Evolutionary conservation across 169 alveolate genomes (phyloP), one percentile per base, ranked within the genome.

Genomic region (Plasmodium gaboni): DNA sequence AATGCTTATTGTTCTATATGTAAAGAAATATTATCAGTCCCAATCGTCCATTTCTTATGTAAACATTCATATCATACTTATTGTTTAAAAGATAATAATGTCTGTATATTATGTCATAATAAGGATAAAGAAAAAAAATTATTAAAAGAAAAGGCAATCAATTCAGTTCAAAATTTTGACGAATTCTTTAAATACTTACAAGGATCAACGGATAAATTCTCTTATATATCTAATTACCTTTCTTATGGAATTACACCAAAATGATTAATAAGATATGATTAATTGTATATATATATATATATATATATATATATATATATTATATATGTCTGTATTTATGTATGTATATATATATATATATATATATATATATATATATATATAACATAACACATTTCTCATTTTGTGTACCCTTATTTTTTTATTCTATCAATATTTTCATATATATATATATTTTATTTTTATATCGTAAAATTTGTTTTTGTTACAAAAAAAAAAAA

Each of bases 101-200:
- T 28, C 51, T 78, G 89, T 55, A 50, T 78, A 53, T 69, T 78
- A 51, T 78, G 89, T 67, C 48, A 46, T 19, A 78, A 78, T 65
- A 78, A 78, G 55, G 89, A 78, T 78, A 78, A 78, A 50, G 89
- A 78, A 42, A 78, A 78, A 70, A 78, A 64, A 55, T 65, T 78
- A 19, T 57, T 78, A 38, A 78, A 78, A 68, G 89, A 78, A 63
- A 78, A 78, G 26, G 89, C 89, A n/a, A 55, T 64, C 50, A 78
- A 78, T 78, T 67, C 89, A 24, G 38, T 78, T 55, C 64, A 46
- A 22, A 78, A 78, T 53, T 78, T 78, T 78, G 89, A 78, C 64
- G 89, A 78, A 78, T 78, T 64, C 42, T 78, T 78, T 64, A 78
- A 78, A 78, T 78, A 64, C 53, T 78, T 78, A 60, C 89, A 78